Percentiles rank a stretch among this genome's conserved stretches.
Conservation (phyloP, 352 stramenopile species). For the Hyaloperonospora brassicae region DNA sequence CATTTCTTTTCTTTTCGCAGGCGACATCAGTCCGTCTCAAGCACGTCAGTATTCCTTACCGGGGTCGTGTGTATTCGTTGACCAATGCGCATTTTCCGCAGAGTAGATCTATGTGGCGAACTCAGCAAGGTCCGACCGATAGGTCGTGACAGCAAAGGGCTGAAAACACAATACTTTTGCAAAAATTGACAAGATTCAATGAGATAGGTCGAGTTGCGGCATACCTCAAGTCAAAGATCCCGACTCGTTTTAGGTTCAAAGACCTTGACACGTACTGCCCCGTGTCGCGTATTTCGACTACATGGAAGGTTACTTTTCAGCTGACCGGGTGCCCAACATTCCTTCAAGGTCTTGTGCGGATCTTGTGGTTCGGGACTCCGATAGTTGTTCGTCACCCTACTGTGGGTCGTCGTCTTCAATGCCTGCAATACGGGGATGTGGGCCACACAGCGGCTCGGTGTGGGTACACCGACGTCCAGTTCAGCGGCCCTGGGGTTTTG, state of each 20-base stretch:
- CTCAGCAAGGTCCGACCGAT: neutral
- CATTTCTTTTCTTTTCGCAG: slow-evolving; percentile 4
- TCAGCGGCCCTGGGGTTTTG: neutral
- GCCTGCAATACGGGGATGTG: neutral
- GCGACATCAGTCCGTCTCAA: neutral
- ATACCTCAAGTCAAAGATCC: neutral
- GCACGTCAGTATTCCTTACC: too few relatives aligned
- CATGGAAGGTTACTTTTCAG: neutral
- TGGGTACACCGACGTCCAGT: neutral
- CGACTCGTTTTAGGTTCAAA: neutral
- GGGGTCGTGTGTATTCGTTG: too few relatives aligned
- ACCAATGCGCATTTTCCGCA: too few relatives aligned
- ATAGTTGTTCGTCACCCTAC: neutral
- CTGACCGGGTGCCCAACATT: slow-evolving; percentile 1
- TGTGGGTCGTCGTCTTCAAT: neutral
- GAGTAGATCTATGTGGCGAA: too few relatives aligned
- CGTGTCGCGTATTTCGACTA: neutral
- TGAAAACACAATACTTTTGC: neutral
- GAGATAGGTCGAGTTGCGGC: neutral
- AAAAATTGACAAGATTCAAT: neutral
- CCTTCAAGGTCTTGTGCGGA: neutral
- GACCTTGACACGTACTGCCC: slow-evolving; percentile 1
- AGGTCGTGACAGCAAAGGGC: neutral
- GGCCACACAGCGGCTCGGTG: neutral
- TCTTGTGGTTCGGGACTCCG: neutral